Evolutionary conservation across 1,284 basidiomycete species (phyloP).

Genomic region (Marasmius tenuissimus): DNA sequence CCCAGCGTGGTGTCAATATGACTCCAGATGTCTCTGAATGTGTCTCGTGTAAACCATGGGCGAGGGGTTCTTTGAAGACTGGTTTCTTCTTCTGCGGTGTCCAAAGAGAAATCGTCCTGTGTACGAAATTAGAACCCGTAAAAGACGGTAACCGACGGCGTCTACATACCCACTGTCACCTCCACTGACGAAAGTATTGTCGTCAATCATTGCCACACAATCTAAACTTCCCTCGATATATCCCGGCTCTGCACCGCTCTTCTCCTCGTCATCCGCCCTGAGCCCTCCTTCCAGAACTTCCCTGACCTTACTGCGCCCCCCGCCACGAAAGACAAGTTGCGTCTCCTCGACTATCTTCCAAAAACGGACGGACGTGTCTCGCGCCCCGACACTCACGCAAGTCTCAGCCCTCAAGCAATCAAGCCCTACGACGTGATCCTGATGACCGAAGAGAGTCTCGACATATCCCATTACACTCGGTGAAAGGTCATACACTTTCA

Average conservation of each 20-base stretch:
- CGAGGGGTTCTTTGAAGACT: slow-evolving; percentile 79
- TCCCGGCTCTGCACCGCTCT: slow-evolving; percentile 39
- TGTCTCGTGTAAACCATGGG: slow-evolving; percentile 82
- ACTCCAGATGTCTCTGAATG: slow-evolving; percentile 73
- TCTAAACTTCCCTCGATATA: slow-evolving; percentile 93
- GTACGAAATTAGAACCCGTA: slow-evolving; percentile 4
- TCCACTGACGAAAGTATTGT: slow-evolving; percentile 88
- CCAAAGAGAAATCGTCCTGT: slow-evolving; percentile 90
- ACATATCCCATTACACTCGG: slow-evolving; percentile 85
- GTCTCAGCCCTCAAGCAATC: slow-evolving; percentile 84
- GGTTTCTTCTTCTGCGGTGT: slow-evolving; percentile 96
- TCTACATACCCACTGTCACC: slow-evolving; percentile 88
- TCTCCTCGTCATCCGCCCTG: slow-evolving; percentile 48
- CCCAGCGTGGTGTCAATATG: slow-evolving; percentile 83
- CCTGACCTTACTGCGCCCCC: slow-evolving; percentile 76
- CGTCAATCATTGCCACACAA: slow-evolving; percentile 92
- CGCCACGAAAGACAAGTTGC: slow-evolving; percentile 94
- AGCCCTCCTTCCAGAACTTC: slow-evolving; percentile 83
- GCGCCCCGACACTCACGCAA: slow-evolving; percentile 84
- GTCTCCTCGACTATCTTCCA: slow-evolving; percentile 98
- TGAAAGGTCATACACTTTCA: slow-evolving; percentile 88
- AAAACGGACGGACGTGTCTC: slow-evolving; percentile 90
- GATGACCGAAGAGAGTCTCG: slow-evolving; percentile 97
- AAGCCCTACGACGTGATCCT: slow-evolving; percentile 81
- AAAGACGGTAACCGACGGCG: neutral